A percentile compares a stretch with the other conserved stretches of the same genome.
Conservation (phyloP, 2,329 filamentous ascomycete genomes). For the Colletotrichum chlorophyti region DNA sequence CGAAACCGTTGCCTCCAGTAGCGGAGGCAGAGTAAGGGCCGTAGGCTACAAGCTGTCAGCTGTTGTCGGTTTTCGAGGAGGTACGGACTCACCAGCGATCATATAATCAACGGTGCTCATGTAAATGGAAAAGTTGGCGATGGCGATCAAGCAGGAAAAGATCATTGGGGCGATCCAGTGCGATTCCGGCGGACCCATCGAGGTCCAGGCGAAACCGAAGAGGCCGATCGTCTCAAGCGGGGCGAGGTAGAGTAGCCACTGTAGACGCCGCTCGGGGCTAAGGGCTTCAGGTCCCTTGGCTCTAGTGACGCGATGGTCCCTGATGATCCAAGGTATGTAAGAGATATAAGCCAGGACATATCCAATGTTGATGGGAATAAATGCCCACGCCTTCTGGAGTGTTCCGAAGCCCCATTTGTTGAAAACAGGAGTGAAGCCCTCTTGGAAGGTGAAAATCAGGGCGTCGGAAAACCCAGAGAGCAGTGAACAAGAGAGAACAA, state of each 20-base stretch:
- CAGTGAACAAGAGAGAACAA: conserved; percentile 66
- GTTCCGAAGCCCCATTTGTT: conserved; percentile 63
- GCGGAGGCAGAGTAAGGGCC: conserved; percentile 71
- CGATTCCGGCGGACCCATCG: conserved; percentile 55
- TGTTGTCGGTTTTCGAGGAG: too few species aligned
- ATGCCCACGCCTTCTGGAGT: conserved; percentile 30
- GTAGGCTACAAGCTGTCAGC: conserved; percentile 50
- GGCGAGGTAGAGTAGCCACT: conserved; percentile 65
- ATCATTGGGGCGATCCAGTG: conserved; percentile 70
- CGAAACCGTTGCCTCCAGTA: conserved; percentile 71
- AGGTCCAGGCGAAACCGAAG: conserved; percentile 68
- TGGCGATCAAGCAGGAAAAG: conserved; percentile 64
- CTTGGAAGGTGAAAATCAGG: conserved; percentile 71
- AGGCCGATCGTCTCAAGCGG: conserved; percentile 66
- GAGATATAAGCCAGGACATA: conserved; percentile 66
- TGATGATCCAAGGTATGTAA: conserved; percentile 61
- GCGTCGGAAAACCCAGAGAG: conserved; percentile 70
- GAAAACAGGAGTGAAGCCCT: conserved; percentile 67
- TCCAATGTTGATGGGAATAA: conserved; percentile 43
- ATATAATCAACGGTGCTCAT: conserved; percentile 74
- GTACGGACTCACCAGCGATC: conserved; percentile 51
- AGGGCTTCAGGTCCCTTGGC: conserved; percentile 50
- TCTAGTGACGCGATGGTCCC: conserved; percentile 41
- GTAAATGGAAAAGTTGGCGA: conserved; percentile 69
- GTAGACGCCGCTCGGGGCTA: conserved; percentile 61